phyloP scores from a whole-genome alignment of 1,284 basidiomycete species.

The Ganoderma boninense region DNA sequence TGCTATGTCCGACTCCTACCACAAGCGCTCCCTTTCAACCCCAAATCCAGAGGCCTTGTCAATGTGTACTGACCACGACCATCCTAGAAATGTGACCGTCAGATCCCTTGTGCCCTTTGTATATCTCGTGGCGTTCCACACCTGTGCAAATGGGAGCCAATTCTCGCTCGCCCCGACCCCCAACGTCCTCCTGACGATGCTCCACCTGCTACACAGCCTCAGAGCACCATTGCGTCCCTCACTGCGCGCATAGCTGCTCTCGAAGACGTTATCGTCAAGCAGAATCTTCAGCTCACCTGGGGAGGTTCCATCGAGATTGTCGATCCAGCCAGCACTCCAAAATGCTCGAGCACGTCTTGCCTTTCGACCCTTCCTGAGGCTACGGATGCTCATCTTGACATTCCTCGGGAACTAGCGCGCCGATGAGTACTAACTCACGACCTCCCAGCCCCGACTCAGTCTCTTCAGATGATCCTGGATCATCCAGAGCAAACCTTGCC shows the following conservation, averaged over 20 bases:
- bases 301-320: background rate
- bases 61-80: constrained; percentile 10
- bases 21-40: background rate
- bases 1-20: constrained; percentile 1
- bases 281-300: constrained; percentile 20
- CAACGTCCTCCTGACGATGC: constrained; percentile 48
- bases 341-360: background rate
- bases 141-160: constrained; percentile 62
- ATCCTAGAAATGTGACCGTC: constrained; percentile 61
- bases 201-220: constrained; percentile 16
- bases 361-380: background rate
- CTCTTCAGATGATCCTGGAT: background rate
- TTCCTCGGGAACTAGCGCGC: background rate
- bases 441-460: background rate
- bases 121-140: constrained; percentile 57
- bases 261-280: constrained; percentile 47
- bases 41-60: background rate
- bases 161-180: constrained; percentile 56
- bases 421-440: background rate
- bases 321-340: background rate
- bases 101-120: constrained; percentile 60
- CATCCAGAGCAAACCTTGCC: background rate
- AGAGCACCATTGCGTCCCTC: constrained; percentile 48
- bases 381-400: background rate
- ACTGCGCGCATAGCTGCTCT: constrained; percentile 51